phyloP scores from a whole-genome alignment of 2,329 filamentous ascomycete genomes.

The Thelonectria discophora region DNA sequence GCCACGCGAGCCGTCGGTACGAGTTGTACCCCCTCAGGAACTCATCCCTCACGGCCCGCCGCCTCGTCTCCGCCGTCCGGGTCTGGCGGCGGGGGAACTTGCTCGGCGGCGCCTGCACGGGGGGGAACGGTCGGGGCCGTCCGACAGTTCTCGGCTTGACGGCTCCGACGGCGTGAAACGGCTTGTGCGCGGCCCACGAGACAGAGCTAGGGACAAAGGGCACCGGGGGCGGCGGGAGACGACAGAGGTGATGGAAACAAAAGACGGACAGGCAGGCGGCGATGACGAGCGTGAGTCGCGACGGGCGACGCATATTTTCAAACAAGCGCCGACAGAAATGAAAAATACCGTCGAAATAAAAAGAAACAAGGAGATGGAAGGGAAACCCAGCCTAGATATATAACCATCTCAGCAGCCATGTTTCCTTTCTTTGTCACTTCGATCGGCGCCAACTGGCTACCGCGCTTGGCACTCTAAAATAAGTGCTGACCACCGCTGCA shows the following conservation, averaged over 20 bases:
- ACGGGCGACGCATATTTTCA: background rate
- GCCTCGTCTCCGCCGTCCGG: conserved; percentile 42
- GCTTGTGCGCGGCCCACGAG: conserved; percentile 44
- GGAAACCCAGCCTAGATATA: too few species aligned
- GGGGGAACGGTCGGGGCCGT: conserved; percentile 38
- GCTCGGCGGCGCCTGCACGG: conserved; percentile 41
- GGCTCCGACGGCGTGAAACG: conserved; percentile 43
- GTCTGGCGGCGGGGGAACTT: conserved; percentile 38
- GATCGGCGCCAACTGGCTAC: too few species aligned
- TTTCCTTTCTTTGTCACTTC: too few species aligned
- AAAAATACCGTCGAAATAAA: too few species aligned
- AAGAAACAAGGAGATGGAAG: too few species aligned
- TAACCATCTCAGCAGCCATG: too few species aligned
- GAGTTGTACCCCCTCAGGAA: conserved; percentile 58
- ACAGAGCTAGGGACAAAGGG: conserved; percentile 40
- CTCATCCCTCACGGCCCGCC: conserved; percentile 50
- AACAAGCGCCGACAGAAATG: too few species aligned
- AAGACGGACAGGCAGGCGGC: background rate
- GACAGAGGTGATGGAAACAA: conserved; percentile 26
- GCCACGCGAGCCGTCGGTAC: conserved; percentile 63
- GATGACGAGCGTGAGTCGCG: background rate
- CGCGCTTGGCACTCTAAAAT: too few species aligned
- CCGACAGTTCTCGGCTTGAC: conserved; percentile 46
- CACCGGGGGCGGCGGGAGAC: conserved; percentile 28
- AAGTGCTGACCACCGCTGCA: too few species aligned